Evolutionary conservation across 768 basidiomycete species (phyloP), one percentile per base, ranked within the genome.

Genomic region (Dacryopinax primogenitus): DNA sequence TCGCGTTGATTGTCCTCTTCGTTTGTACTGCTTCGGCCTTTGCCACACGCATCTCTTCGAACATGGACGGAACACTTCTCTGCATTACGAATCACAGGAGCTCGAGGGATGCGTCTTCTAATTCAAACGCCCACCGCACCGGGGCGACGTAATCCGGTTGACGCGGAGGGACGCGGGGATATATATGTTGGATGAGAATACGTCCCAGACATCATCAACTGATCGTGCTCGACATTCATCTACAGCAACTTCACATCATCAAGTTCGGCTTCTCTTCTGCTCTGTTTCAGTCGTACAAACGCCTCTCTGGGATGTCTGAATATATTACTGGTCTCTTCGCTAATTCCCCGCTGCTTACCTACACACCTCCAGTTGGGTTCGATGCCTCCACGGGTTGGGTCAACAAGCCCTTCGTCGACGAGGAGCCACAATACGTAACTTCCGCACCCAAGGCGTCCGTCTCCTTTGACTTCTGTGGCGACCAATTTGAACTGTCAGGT

Each of bases 361-460:
- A 47, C n/a, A 15, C 45, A 7, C 45, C 45, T 9, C 45, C 45
- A 7, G 45, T 47, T 26, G 45, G 45, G 9, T 47, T 26, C 23
- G 45, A 47, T 21, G 45, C 23, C 13, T 47, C 45, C 45, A 47
- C 13, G 45, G 45, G 45, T 23, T 47, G 45, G 45, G 45, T 47
- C 11, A 47, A 47, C 45, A 47, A 47, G n/a, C 45, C 45, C 23
- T 47, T 47, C 23, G n/a, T 47, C 45, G n/a, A 47, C n/a, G 45
- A 13, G 23, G 45, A 47, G 23, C 13, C 9, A 7, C 45, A 47
- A 47, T 47, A 47, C 23, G n/a, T 47, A 7, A 47, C 45, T 13
- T 47, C 45, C 9, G 45, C 45, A 21, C 45, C 45, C 45, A 47
- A 47, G 23, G 45, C 45, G 9, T 47, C 45, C 13, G 45, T 47